Evolutionary conservation across 2,329 filamentous ascomycete species (phyloP), one percentile per base, ranked within the genome.

Genomic region (Fusarium coffeatum): DNA sequence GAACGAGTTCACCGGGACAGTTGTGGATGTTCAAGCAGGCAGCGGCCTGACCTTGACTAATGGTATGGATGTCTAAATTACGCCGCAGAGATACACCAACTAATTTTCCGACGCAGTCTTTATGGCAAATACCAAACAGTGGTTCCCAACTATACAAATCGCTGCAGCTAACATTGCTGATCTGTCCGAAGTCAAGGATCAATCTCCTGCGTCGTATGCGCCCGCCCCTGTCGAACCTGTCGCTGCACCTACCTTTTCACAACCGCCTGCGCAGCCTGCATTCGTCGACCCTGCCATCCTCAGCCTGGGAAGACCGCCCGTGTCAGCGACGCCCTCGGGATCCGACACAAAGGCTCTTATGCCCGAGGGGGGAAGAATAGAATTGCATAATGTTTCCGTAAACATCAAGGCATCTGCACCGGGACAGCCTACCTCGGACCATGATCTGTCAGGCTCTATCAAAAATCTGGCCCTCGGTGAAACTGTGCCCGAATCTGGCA

Each of bases 261-360:
- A 75, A 54, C 78, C 75, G 40, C 71, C 75, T 46, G 63, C 72
- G 55, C 78, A 81, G 68, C 72, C 81, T 30, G 74, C 83, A 1
- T 93, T 96, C 74, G 86, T 90, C n/a, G 93, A 97, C 74, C 93
- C 93, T 13, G 93, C 93, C 6, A 97, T 97, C 58, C 78, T 97
- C 47, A 94, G 92, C 76, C 87, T 93, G 51, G 83, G 83, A 23
- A 82, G 82, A 48, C 81, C 79, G 6, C 81, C 84, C 3, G 76
- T 71, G 27, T 74, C 76, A 0, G 75, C 60, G 16, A 72, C 77
- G 13, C 72, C 72, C 3, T 74, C 76, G 8, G 72, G 74, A n/a
- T 67, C 71, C 12, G 66, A 66, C 15, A 42, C 46, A 18, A 74
- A 64, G 46, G 58, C 40, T 13, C 55, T 64, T 10, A 23, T 27